These are phyloP conservation scores for Debaryomyces sp. DNA, from an alignment of 1,139 yeast species.

Conservation along the genomic window DNA sequence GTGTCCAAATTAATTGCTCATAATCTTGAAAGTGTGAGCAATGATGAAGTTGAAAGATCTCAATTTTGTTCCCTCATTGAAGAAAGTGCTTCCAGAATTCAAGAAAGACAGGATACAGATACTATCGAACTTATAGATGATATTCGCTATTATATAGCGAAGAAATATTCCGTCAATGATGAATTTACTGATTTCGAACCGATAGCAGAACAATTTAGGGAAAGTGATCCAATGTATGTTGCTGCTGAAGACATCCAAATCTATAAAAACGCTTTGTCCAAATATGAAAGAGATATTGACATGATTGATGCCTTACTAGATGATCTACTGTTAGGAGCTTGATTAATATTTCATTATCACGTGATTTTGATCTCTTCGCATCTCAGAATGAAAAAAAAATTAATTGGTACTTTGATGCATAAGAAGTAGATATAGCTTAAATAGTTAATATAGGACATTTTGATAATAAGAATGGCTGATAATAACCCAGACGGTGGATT, in stretches of 20 bases:
- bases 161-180: conserved; percentile 44
- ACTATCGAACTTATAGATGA: conserved; percentile 81
- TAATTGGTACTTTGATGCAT: not conserved
- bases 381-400: conserved; percentile 10
- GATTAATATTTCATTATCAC: conserved; percentile 9
- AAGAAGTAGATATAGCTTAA: not conserved
- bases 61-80: conserved; percentile 25
- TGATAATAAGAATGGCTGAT: conserved; percentile 19
- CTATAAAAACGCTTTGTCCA: conserved; percentile 24
- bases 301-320: conserved; percentile 48
- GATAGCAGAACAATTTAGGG: conserved; percentile 17
- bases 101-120: conserved; percentile 69
- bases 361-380: conserved; percentile 13
- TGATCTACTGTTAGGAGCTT: conserved; percentile 49
- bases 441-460: conserved; percentile 3
- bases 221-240: conserved; percentile 12
- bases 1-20: conserved; percentile 62
- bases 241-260: conserved; percentile 31
- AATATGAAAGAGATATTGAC: conserved; percentile 37
- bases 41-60: conserved; percentile 28
- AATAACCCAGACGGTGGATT: conserved; percentile 51
- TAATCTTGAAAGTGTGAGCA: conserved; percentile 42
- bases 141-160: conserved; percentile 63
- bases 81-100: conserved; percentile 61
- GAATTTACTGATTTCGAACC: conserved; percentile 35